Evolutionary conservation across 2,329 filamentous ascomycete genomes (phyloP).

Genomic region (Trichoderma atrobrunneum): DNA sequence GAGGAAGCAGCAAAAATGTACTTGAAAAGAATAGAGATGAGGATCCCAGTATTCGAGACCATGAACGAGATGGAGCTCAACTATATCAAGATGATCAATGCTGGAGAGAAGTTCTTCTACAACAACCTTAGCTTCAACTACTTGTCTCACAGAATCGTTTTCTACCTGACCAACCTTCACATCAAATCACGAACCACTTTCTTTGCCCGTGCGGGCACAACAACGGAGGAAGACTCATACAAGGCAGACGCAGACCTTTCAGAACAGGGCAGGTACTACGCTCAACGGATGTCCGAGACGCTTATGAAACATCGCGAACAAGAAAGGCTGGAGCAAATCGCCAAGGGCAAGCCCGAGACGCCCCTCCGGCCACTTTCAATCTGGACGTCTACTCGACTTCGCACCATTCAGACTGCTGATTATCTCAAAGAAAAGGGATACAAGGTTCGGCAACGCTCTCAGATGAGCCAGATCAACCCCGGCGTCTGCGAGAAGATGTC

Average conservation of each 20-base stretch:
- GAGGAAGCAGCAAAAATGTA: constrained; percentile 93
- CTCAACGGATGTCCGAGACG: constrained; percentile 80
- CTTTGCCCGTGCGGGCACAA: constrained; percentile 84
- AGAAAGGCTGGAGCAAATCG: constrained; percentile 68
- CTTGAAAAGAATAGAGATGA: constrained; percentile 80
- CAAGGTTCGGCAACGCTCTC: constrained; percentile 84
- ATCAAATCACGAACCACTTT: constrained; percentile 94
- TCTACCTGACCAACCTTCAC: constrained; percentile 95
- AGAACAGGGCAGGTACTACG: constrained; percentile 75
- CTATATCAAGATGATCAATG: constrained; percentile 99
- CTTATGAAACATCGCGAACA: constrained; percentile 79
- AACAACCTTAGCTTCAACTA: constrained; percentile 98
- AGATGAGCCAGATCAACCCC: constrained; percentile 96
- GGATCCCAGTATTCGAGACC: constrained; percentile 94
- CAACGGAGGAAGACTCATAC: constrained; percentile 85
- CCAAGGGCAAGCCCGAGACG: constrained; percentile 63
- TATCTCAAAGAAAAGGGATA: constrained; percentile 76
- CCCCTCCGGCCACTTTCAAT: constrained; percentile 79
- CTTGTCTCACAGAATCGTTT: constrained; percentile 93
- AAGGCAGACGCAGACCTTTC: constrained; percentile 86
- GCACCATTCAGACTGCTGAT: constrained; percentile 87
- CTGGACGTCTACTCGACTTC: constrained; percentile 90
- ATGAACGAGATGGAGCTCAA: constrained; percentile 94
- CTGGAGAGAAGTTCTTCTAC: constrained; percentile 86
- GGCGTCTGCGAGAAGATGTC: constrained; percentile 94